phyloP scores from a whole-genome alignment of 2,329 filamentous ascomycete species.

The Diplodia mutila region DNA sequence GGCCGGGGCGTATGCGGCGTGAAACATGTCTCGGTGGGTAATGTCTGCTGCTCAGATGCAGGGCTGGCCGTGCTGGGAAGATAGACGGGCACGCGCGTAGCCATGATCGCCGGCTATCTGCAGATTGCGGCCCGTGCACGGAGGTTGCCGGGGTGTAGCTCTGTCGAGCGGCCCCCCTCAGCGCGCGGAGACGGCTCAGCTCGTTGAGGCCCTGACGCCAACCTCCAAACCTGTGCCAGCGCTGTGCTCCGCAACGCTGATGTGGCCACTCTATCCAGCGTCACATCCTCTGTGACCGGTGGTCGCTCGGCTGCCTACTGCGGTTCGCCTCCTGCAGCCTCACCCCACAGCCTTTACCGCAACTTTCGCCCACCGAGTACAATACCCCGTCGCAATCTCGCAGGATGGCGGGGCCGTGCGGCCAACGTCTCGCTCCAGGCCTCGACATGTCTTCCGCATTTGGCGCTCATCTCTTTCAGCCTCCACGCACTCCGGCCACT shows the following conservation, averaged over 20 bases:
- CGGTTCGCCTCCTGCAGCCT: conserved; percentile 19
- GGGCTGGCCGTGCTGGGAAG: neutral
- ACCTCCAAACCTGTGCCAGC: conserved; percentile 1
- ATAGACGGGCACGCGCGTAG: neutral
- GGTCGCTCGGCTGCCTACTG: conserved; percentile 9
- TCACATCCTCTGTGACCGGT: conserved; percentile 15
- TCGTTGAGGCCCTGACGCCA: conserved; percentile 4
- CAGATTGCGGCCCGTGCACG: conserved; percentile 14
- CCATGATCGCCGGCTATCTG: conserved; percentile 20
- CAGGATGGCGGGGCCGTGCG: conserved; percentile 24
- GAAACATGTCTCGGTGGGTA: conserved; percentile 15
- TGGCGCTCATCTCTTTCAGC: conserved; percentile 21
- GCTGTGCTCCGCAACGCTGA: conserved; percentile 5
- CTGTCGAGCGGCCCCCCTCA: neutral
- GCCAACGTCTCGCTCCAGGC: conserved; percentile 19
- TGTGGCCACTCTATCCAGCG: conserved; percentile 16
- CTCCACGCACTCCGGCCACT: conserved; percentile 19
- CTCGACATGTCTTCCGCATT: conserved; percentile 23
- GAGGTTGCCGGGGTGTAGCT: conserved; percentile 16
- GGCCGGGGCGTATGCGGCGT: neutral
- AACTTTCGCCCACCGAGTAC: conserved; percentile 10
- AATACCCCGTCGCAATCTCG: conserved; percentile 17
- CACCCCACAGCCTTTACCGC: conserved; percentile 17
- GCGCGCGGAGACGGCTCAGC: conserved; percentile 8
- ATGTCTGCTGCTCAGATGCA: conserved; percentile 14